Percentiles rank a stretch among this genome's conserved stretches.
These are phyloP conservation scores for Rhodotorula kratochvilovae DNA, from an alignment of 768 basidiomycete genomes.

Conservation along the genomic window DNA sequence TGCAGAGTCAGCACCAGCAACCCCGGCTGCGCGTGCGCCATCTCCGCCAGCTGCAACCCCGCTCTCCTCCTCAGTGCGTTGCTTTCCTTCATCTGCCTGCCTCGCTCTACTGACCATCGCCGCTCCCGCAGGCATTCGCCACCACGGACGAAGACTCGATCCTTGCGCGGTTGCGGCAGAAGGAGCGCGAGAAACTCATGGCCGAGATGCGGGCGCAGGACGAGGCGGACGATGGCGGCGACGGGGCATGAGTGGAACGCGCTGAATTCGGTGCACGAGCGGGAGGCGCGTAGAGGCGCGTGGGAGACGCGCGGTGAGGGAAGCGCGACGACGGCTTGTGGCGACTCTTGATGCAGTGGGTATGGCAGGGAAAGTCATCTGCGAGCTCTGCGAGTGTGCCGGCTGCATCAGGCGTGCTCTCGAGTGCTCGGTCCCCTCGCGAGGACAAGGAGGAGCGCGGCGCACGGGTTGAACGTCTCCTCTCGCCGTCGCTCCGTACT, in stretches of 20 bases:
- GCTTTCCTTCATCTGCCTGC: not conserved
- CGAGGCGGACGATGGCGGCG: conserved; percentile 13
- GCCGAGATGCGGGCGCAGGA: conserved; percentile 36
- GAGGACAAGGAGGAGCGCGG: too few relatives aligned
- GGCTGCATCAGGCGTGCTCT: too few relatives aligned
- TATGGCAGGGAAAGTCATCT: too few relatives aligned
- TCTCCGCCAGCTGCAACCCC: not conserved
- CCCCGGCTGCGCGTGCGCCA: not conserved
- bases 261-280: too few relatives aligned
- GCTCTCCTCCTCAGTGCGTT: conserved; percentile 13
- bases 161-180: conserved; percentile 26
- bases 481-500: too few relatives aligned
- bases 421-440: too few relatives aligned
- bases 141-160: conserved; percentile 24
- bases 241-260: not conserved
- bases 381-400: too few relatives aligned
- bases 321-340: too few relatives aligned
- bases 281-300: not conserved
- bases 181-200: conserved; percentile 40
- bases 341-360: too few relatives aligned
- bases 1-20: too few relatives aligned
- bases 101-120: not conserved
- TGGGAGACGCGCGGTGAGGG: not conserved
- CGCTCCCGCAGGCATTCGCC: not conserved
- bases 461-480: too few relatives aligned